phyloP scores from a whole-genome alignment of 2,329 filamentous ascomycete species.

The Aphanoascus verrucosus region DNA sequence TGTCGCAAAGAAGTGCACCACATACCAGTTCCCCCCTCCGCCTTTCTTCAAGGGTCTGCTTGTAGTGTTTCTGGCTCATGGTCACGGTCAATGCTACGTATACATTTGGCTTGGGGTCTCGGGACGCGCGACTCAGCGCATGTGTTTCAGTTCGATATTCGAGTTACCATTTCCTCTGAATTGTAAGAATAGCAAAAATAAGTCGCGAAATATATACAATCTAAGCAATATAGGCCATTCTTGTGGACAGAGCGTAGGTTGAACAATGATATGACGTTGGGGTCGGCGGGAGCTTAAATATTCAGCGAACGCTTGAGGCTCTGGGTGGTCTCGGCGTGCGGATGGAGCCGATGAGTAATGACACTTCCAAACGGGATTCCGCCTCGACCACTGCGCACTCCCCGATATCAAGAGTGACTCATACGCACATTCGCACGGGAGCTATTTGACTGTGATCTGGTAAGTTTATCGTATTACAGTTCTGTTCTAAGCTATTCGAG shows the following conservation, averaged over 20 bases:
- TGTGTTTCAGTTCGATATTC: slow-evolving; percentile 12
- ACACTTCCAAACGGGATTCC: background rate
- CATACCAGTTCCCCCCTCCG: slow-evolving; percentile 76
- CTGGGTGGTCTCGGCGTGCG: background rate
- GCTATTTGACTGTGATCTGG: background rate
- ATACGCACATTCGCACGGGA: background rate
- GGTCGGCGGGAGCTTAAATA: slow-evolving; percentile 5
- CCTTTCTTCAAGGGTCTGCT: slow-evolving; percentile 63
- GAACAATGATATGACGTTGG: background rate
- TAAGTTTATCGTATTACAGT: background rate
- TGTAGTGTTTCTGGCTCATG: slow-evolving; percentile 37
- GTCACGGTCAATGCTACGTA: background rate
- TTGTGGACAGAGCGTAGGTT: background rate
- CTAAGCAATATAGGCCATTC: background rate
- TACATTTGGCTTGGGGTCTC: background rate
- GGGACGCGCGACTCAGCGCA: slow-evolving; percentile 8
- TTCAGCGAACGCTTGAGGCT: slow-evolving; percentile 3
- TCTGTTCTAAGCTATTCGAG: background rate
- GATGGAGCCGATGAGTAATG: background rate
- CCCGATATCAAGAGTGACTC: background rate
- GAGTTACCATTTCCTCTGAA: slow-evolving; percentile 16
- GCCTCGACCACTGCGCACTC: background rate
- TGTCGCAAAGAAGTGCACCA: slow-evolving; percentile 6
- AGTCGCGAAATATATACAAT: background rate
- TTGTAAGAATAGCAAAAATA: slow-evolving; percentile 1